Base-by-base conservation (phyloP, 331 rosid species). In the Cucumis variabilis region DNA sequence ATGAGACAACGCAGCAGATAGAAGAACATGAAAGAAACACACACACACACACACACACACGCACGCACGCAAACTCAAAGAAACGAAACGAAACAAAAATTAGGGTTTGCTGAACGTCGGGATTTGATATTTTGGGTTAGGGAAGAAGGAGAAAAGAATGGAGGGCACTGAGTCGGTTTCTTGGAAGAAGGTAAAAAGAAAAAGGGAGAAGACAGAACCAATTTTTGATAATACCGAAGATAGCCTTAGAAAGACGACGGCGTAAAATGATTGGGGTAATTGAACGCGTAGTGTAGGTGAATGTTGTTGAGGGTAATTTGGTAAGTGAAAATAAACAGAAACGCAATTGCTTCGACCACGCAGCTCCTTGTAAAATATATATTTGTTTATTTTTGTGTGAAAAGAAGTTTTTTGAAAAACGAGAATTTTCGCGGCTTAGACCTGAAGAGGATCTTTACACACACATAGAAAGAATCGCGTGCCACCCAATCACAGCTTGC, bases 381-480 rank as follows among this genome's bases (percentile, higher is more conserved):
- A 78, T 24, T 78, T 16, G 8, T 78, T 70, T 30, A 0, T 17
- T 37, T 15, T 50, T 23, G 21, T 10, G 27, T 30, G 20, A 74
- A 72, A 86, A 60, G 3, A 74, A 53, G 84, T 70, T 76, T 74
- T 88, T 88, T 83, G 86, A 87, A 90, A 87, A 46, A 5, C 63
- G 86, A 53, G 85, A 88, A 84, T 86, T 88, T 90, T 90, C 92
- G 91, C 90, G 92, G 89, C 86, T 62, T 74, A 3, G 53, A 65
- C 85, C 80, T 46, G 50, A 37, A 11, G 60, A 83, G 72, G 82
- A 76, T 27, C 72, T 82, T 62, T 62, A 25, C 67, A 53, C 50
- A 46, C 81, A 46, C 30, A 75, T 23, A 66, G 7, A 71, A 25
- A 50, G 85, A 82, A 82, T 82, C 85, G 60, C 74, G 24, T 17